Base-by-base conservation (phyloP, 2,329 filamentous ascomycete species). In the Arthrinium puccinioides region DNA sequence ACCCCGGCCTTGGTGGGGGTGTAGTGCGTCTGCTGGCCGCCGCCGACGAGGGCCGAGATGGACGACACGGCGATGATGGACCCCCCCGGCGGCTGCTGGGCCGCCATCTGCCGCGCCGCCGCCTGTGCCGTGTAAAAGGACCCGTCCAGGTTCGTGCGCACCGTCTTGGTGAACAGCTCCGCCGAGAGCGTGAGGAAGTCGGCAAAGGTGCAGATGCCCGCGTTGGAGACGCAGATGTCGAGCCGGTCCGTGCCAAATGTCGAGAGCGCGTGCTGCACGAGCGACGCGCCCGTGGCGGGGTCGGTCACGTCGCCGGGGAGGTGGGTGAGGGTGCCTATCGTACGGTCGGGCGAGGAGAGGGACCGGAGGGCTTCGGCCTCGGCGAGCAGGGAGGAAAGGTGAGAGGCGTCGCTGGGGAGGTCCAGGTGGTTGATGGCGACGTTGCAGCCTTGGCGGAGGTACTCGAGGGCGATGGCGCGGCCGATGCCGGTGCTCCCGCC, bases 111-210 rank as follows among this genome's bases (percentile, higher is more conserved):
- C 3, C 81, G 75, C 2, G 86, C 87, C 2, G 87, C 88, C 0
- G 87, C 85, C 67, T 94, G 88, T 16, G 84, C 82, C 24, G 85
- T 74, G 65, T 88, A 89, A 66, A 94, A 94, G n/a, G 87, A 84
- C 30, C 88, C 88, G 48, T 82, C 79, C 47, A 95, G 78, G 62
- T 95, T 95, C 34, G 85, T 90, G 25, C 74, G 68, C 27, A 94
- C 68, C 3, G 87, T 94, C 38, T 70, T 68, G 43, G 74, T 64
- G 53, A 88, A 84, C 38, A 94, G 77, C 39, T 82, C 74, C 2
- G 79, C 73, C 9, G 77, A 69, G 29, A 94, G 73, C 15, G 82
- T 78, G 18, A 96, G 63, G 54, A 96, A 94, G 47, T 94, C 85
- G 41, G 83, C 82, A 61, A 96, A 96, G 45, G 84, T 75, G 68